These are phyloP conservation scores for Phialocephala subalpina DNA, from an alignment of 2,329 filamentous ascomycete genomes.

Conservation along the genomic window DNA sequence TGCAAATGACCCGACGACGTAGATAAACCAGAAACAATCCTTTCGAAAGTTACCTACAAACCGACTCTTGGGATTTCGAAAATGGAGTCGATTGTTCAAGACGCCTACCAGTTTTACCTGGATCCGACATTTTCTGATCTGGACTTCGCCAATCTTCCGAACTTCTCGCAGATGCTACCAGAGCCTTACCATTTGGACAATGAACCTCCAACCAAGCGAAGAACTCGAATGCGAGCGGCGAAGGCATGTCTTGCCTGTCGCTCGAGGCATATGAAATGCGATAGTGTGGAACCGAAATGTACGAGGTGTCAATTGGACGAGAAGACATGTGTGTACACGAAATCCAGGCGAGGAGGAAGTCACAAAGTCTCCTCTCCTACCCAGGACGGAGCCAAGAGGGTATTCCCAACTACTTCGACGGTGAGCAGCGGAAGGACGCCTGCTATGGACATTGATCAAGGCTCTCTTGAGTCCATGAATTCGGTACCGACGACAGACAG, in stretches of 20 bases:
- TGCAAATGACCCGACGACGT: background rate
- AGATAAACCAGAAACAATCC: slow-evolving; percentile 1
- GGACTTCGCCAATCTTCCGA: slow-evolving; percentile 1
- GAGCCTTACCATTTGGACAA: background rate
- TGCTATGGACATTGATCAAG: background rate
- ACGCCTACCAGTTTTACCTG: background rate
- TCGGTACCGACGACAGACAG: background rate
- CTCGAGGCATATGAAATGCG: slow-evolving; percentile 60
- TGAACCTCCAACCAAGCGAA: slow-evolving; percentile 17
- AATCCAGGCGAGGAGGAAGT: slow-evolving; percentile 55
- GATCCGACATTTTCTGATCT: background rate
- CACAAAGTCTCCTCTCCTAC: slow-evolving; percentile 7
- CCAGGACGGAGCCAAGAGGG: background rate
- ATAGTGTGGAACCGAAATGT: slow-evolving; percentile 57
- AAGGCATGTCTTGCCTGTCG: slow-evolving; percentile 61
- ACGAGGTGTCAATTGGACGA: slow-evolving; percentile 52
- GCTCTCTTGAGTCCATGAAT: background rate
- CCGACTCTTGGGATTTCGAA: background rate
- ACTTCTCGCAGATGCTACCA: slow-evolving; percentile 5
- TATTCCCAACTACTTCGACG: background rate
- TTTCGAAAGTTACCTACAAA: background rate
- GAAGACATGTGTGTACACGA: slow-evolving; percentile 58
- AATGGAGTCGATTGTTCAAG: background rate
- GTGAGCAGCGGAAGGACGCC: slow-evolving; percentile 3
- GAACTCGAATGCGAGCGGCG: slow-evolving; percentile 40